phyloP scores from a whole-genome alignment of 306 rosid genomes.

The Canavalia gladiata region DNA sequence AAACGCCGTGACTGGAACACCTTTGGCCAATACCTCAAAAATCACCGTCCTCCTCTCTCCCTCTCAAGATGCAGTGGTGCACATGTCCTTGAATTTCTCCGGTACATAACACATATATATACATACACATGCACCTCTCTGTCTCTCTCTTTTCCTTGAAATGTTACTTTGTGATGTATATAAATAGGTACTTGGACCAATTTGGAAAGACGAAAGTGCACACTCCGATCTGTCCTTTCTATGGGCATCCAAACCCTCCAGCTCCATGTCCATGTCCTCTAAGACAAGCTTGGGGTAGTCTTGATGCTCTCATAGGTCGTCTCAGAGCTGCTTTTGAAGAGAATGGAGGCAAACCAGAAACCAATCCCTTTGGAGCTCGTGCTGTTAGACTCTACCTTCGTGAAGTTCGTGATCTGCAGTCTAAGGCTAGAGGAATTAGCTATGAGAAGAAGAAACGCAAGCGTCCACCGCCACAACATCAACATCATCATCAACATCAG shows the following conservation, averaged over 20 bases:
- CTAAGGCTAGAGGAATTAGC: constrained; percentile 98
- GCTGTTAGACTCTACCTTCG: constrained; percentile 96
- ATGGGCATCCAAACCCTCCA: constrained; percentile 94
- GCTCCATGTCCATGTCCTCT: constrained; percentile 99
- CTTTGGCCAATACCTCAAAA: constrained; percentile 92
- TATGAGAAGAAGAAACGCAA: constrained; percentile 97
- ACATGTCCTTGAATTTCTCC: constrained; percentile 94
- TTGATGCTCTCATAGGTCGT: constrained; percentile 95
- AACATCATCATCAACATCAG: constrained; percentile 19
- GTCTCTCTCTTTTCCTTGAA: background rate
- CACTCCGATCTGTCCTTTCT: constrained; percentile 91
- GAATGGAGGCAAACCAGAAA: constrained; percentile 95
- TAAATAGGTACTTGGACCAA: constrained; percentile 80
- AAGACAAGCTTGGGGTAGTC: constrained; percentile 98
- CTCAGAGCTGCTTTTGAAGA: constrained; percentile 97
- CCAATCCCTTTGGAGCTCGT: constrained; percentile 94
- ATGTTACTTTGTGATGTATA: constrained; percentile 10
- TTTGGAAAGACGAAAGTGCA: constrained; percentile 98
- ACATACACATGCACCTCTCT: constrained; percentile 13
- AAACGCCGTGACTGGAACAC: constrained; percentile 99
- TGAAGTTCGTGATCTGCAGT: constrained; percentile 96
- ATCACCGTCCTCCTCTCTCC: constrained; percentile 94
- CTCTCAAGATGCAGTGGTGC: constrained; percentile 98
- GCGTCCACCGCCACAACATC: constrained; percentile 59
- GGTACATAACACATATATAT: constrained; percentile 37